Evolutionary conservation across 176 grass and related monocot genomes (phyloP), one percentile per base, ranked within the genome.

Genomic region (Otatea glauca): DNA sequence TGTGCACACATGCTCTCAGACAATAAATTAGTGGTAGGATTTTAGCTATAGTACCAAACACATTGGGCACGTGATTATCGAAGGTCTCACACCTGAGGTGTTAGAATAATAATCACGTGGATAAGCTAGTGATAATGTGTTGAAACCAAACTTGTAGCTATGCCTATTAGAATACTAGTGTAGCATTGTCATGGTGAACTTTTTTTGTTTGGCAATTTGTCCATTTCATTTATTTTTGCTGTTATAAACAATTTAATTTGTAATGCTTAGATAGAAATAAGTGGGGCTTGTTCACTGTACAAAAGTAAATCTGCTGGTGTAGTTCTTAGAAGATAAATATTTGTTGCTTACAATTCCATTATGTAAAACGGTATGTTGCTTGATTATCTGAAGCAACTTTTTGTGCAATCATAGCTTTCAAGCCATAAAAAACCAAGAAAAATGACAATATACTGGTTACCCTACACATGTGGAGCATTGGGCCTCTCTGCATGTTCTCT

Each of bases 401-500:
- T 72, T 78, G 45, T 71, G 64, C 17, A 50, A 89, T 65, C 44
- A 76, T 84, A 98, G 96, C 73, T 98, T 67, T 93, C 85, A 62
- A 93, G 71, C 9, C 85, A 92, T 87, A 81, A 90, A 84, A 95
- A 83, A 65, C 89, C 96, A 53, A 95, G 77, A 17, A 90, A 63
- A 55, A 76, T 90, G 68, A 90, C 93, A 23, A 75, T 86, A 73
- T 91, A 95, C 51, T 98, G 96, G 96, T 83, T 98, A 65, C 91
- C 81, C 47, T 98, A 98, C 86, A 93, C 96, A 67, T 90, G 88
- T 61, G 93, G 93, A 91, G 91, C 91, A 79, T 77, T 98, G 80
- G 96, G 96, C 42, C 83, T 98, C 68, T 93, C 93, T 74, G 85
- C 82, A 73, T 98, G 96, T 84, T 93, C 96, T 44, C 18, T 98